phyloP scores from a whole-genome alignment of 83 land plant genomes.

The Larix sibirica region DNA sequence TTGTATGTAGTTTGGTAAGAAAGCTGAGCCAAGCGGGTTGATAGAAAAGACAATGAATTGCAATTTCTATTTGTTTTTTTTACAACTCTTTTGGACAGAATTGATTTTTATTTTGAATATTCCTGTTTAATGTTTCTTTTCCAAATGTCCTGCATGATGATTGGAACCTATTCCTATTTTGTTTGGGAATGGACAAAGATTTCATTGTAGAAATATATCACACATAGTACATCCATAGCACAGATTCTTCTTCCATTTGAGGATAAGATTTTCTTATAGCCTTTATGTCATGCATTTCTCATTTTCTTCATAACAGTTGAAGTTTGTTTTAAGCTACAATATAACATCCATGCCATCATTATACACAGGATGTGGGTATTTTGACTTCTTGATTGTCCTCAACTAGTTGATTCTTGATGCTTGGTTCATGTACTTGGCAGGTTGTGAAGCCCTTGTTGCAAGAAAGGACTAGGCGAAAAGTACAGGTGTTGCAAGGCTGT shows the following conservation, averaged over 20 bases:
- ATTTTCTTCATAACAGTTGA: background rate
- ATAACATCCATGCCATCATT: background rate
- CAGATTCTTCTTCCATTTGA: no score
- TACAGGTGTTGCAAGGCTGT: conserved; percentile 57
- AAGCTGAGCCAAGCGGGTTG: background rate
- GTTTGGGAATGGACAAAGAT: no score
- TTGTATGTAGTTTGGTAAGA: background rate
- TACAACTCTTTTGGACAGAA: background rate
- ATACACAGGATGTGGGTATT: background rate
- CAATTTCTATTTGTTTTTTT: background rate
- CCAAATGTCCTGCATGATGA: background rate
- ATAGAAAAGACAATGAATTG: background rate
- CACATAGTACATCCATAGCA: no score
- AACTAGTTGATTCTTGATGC: conserved; percentile 1
- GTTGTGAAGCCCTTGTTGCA: conserved; percentile 65
- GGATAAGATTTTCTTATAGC: background rate
- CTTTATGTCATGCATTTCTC: background rate
- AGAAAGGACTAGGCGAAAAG: conserved; percentile 57
- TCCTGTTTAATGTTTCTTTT: background rate
- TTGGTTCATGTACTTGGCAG: conserved; percentile 23
- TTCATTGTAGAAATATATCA: no score
- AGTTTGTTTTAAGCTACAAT: background rate
- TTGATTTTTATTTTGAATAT: background rate
- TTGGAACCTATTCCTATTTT: background rate
- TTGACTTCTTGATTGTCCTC: background rate